A percentile compares a stretch with the other conserved stretches of the same genome.
phyloP scores from a whole-genome alignment of 108 stramenopile genomes.

The Parietichytrium sp. region DNA sequence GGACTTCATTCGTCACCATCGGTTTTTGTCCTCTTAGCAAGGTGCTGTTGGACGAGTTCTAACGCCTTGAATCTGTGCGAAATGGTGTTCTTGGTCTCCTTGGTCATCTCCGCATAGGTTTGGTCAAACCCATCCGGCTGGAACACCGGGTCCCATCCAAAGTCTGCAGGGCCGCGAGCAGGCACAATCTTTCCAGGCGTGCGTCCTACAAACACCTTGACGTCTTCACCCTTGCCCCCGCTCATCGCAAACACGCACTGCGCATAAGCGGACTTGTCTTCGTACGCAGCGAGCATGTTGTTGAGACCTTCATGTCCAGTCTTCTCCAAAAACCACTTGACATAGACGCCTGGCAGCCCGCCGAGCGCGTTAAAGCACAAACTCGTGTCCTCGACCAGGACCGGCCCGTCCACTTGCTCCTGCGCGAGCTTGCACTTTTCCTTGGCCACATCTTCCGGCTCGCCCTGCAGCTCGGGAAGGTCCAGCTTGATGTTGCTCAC shows the following conservation, averaged over 20 bases:
- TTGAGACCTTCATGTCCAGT: slow-evolving; percentile 85
- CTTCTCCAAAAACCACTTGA: slow-evolving; percentile 96
- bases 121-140: slow-evolving; percentile 83
- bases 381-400: slow-evolving; percentile 92
- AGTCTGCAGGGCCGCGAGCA: slow-evolving; percentile 78
- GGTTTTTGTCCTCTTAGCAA: too few relatives aligned
- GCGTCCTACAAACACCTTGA: slow-evolving; percentile 80
- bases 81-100: slow-evolving; percentile 86
- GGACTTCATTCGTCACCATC: too few relatives aligned
- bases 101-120: slow-evolving; percentile 92
- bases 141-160: slow-evolving; percentile 98
- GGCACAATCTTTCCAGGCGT: slow-evolving; percentile 69
- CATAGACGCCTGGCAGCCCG: slow-evolving; percentile 93
- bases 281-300: slow-evolving; percentile 77
- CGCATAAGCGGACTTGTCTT: slow-evolving; percentile 89
- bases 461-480: slow-evolving; percentile 90
- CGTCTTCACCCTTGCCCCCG: slow-evolving; percentile 77
- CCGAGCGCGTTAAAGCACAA: slow-evolving; percentile 91
- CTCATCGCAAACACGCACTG: slow-evolving; percentile 90
- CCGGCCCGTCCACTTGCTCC: slow-evolving; percentile 72
- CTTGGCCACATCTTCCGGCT: slow-evolving; percentile 83
- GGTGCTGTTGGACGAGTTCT: too few relatives aligned
- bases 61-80: slow-evolving; percentile 84
- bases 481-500: slow-evolving; percentile 79
- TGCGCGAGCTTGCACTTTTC: slow-evolving; percentile 91